These are phyloP conservation scores for Populus hybrid DNA, from an alignment of 441 rosid species.

Conservation along the genomic window DNA sequence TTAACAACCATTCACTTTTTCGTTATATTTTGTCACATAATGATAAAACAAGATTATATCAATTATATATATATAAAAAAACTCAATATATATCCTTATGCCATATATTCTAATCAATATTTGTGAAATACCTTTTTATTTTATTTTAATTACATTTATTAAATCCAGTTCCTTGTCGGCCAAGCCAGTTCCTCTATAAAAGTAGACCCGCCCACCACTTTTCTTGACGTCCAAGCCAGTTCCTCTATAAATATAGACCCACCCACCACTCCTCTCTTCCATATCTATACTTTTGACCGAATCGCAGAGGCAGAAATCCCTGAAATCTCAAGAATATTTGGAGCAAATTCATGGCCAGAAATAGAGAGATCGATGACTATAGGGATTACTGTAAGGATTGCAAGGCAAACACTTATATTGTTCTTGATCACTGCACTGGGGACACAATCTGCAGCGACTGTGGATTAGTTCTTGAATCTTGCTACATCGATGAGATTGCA, in stretches of 20 bases:
- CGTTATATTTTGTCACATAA: too few relatives aligned
- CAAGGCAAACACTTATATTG: conserved; percentile 15
- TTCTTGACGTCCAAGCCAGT: not conserved
- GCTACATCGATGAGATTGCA: conserved; percentile 8
- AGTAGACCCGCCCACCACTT: not conserved
- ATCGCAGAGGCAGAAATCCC: not conserved
- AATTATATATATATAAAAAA: too few relatives aligned
- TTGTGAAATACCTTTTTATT: too few relatives aligned
- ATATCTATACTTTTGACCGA: not conserved
- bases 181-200: not conserved
- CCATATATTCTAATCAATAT: too few relatives aligned
- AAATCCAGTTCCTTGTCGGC: not conserved
- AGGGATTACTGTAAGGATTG: conserved; percentile 15
- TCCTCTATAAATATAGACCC: not conserved
- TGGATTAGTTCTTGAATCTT: conserved; percentile 20
- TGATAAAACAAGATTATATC: too few relatives aligned
- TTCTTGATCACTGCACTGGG: conserved; percentile 11
- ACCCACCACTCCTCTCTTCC: not conserved
- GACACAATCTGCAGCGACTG: conserved; percentile 21
- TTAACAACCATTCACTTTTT: too few relatives aligned
- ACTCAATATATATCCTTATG: too few relatives aligned
- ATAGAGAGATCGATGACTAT: not conserved
- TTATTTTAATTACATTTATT: not conserved
- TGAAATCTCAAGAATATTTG: not conserved
- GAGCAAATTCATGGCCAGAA: not conserved